A percentile compares a stretch with the other conserved stretches of the same genome.
These are phyloP conservation scores for Erodium maritimum DNA, from an alignment of 345 rosid species.

Conservation along the genomic window DNA sequence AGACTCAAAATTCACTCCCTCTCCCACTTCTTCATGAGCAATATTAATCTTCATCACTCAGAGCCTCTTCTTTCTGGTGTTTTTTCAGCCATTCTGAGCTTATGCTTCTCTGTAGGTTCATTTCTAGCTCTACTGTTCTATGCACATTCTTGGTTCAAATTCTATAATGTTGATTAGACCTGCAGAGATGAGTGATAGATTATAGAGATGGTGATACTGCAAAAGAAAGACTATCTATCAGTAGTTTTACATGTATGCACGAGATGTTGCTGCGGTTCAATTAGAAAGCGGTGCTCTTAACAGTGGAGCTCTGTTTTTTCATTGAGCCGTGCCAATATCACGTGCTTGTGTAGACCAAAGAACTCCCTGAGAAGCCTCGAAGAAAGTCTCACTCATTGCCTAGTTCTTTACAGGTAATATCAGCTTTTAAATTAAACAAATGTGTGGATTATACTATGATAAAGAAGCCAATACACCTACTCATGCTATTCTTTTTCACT, in stretches of 20 bases:
- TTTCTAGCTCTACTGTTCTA: too few species aligned
- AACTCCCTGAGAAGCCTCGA: too few species aligned
- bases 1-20: constrained; percentile 9
- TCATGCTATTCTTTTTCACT: neutral
- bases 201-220: too few species aligned
- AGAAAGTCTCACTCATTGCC: too few species aligned
- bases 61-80: neutral
- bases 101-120: neutral
- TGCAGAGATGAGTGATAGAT: too few species aligned
- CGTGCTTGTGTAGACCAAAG: too few species aligned
- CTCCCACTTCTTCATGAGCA: neutral
- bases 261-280: constrained; percentile 97
- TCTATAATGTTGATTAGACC: neutral
- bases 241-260: neutral
- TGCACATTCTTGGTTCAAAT: neutral
- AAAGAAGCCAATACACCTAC: neutral
- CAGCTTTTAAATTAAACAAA: too few species aligned
- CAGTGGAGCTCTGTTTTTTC: constrained; percentile 39
- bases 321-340: constrained; percentile 99
- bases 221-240: too few species aligned
- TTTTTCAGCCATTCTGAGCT: too few species aligned
- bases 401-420: too few species aligned
- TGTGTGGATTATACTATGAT: too few species aligned
- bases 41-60: neutral
- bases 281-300: constrained; percentile 31